phyloP scores from a whole-genome alignment of 2,329 filamentous ascomycete genomes.

The Leptodontidium sp. region DNA sequence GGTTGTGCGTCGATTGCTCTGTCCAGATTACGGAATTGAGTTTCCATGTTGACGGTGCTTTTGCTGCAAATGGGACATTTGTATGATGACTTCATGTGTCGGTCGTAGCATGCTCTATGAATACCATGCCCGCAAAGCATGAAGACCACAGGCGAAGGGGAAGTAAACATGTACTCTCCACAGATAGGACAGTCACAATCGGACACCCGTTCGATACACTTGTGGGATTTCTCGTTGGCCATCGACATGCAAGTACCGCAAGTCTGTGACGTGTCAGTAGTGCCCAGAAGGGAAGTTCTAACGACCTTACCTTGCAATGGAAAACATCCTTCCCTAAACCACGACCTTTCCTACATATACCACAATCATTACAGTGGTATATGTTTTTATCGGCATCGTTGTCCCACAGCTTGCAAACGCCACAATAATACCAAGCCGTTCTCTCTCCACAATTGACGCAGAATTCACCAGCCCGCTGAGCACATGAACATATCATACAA shows the following conservation, averaged over 20 bases:
- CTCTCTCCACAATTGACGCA: slow-evolving; percentile 80
- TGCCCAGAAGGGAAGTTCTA: background rate
- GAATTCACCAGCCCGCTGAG: slow-evolving; percentile 81
- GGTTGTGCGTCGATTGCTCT: slow-evolving; percentile 87
- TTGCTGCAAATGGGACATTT: slow-evolving; percentile 97
- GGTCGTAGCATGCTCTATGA: slow-evolving; percentile 86
- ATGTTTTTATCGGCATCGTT: slow-evolving; percentile 90
- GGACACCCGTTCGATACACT: slow-evolving; percentile 92
- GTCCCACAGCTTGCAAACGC: slow-evolving; percentile 96
- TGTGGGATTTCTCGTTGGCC: slow-evolving; percentile 82
- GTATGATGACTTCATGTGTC: slow-evolving; percentile 90
- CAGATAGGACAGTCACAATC: slow-evolving; percentile 98
- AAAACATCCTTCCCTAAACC: slow-evolving; percentile 97
- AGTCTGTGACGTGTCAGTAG: slow-evolving; percentile 58
- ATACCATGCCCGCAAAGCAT: slow-evolving; percentile 97
- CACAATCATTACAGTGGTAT: slow-evolving; percentile 96
- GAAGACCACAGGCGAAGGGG: slow-evolving; percentile 86
- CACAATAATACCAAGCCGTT: slow-evolving; percentile 90
- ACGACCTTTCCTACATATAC: slow-evolving; percentile 89
- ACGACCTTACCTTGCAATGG: slow-evolving; percentile 83
- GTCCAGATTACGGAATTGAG: slow-evolving; percentile 90
- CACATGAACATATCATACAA: slow-evolving; percentile 91
- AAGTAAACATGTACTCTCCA: slow-evolving; percentile 95
- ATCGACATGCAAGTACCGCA: slow-evolving; percentile 96
- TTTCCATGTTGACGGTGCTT: slow-evolving; percentile 97